Conservation (phyloP, 257 asterid species). For the Buddleja alternifolia region DNA sequence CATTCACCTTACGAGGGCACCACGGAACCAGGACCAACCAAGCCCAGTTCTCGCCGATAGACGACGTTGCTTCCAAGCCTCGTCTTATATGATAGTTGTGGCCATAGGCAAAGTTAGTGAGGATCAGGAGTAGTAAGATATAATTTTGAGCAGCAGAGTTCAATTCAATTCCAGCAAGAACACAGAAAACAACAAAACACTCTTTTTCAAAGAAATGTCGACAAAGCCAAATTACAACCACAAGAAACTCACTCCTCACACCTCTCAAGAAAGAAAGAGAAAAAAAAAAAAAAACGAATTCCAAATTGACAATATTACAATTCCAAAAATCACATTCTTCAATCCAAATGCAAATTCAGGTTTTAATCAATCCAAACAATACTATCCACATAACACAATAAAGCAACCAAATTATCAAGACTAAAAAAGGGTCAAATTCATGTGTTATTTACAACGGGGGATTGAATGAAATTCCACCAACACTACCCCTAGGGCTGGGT, state of each 20-base stretch:
- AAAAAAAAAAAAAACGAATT: neutral
- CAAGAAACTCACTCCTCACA: neutral
- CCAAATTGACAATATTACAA: neutral
- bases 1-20: no score
- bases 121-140: slow-evolving; percentile 60
- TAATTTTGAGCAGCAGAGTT: no score
- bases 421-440: neutral
- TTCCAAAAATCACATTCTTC: slow-evolving; percentile 22
- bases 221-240: slow-evolving; percentile 19
- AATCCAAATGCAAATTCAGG: slow-evolving; percentile 2
- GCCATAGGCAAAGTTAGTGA: slow-evolving; percentile 49
- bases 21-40: no score
- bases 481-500: slow-evolving; percentile 21
- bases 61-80: no score
- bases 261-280: neutral
- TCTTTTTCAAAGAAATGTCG: neutral
- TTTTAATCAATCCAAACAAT: slow-evolving; percentile 20
- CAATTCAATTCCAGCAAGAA: neutral
- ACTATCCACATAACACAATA: slow-evolving; percentile 18
- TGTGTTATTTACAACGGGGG: slow-evolving; percentile 39
- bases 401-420: neutral
- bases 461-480: slow-evolving; percentile 35
- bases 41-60: no score
- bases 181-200: neutral
- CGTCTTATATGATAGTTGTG: no score